Conservation (phyloP, 2,329 filamentous ascomycete genomes). For the Fusarium cicatricum region DNA sequence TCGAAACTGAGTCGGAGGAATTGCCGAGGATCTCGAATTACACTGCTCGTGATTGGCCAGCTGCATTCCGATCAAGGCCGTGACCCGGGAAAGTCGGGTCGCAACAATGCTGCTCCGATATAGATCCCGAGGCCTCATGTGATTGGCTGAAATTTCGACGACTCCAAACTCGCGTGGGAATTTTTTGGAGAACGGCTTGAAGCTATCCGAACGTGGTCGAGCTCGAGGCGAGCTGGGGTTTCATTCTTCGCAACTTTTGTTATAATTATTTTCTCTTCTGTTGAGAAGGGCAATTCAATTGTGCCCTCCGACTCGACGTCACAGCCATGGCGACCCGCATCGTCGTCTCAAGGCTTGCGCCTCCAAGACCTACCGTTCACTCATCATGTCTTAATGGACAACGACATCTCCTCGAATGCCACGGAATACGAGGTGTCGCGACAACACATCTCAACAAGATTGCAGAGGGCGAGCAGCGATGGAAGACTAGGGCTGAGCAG, state of each 20-base stretch:
- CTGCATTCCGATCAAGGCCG: conserved; percentile 39
- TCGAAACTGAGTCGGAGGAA: conserved; percentile 42
- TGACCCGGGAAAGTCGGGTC: conserved; percentile 33
- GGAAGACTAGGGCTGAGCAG: conserved; percentile 55
- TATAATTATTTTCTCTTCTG: background rate
- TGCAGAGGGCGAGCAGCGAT: conserved; percentile 52
- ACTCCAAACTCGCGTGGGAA: conserved; percentile 39
- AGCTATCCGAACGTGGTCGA: conserved; percentile 20
- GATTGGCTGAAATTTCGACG: conserved; percentile 43
- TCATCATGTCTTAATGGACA: conserved; percentile 37
- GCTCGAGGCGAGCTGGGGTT: conserved; percentile 1
- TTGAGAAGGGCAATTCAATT: background rate
- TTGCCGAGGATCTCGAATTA: conserved; percentile 63
- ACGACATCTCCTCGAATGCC: conserved; percentile 34
- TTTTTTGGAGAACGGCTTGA: conserved; percentile 31
- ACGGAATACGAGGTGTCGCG: conserved; percentile 49
- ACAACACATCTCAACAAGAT: conserved; percentile 56
- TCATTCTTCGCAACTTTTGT: background rate
- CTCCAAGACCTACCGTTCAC: conserved; percentile 35
- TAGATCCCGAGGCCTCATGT: conserved; percentile 4
- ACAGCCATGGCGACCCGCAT: conserved; percentile 42
- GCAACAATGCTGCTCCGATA: conserved; percentile 43
- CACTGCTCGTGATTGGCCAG: conserved; percentile 54
- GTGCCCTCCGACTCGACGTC: background rate
- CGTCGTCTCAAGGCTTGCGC: conserved; percentile 37